phyloP scores from a whole-genome alignment of 2,329 filamentous ascomycete genomes.

The Pseudocercospora eumusae region DNA sequence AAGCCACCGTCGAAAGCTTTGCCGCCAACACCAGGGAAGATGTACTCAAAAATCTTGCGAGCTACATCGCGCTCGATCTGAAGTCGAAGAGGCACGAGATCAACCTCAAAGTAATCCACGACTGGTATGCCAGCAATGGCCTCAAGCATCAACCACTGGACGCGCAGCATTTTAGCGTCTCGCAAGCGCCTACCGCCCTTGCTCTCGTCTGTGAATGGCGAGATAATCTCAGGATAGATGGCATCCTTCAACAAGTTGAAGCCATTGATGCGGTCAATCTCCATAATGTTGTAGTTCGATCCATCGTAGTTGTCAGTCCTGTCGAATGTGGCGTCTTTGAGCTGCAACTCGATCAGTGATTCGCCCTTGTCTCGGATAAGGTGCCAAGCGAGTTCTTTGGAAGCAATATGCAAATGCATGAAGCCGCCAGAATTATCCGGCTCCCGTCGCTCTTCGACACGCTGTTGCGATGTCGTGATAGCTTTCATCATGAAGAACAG shows the following conservation, averaged over 20 bases:
- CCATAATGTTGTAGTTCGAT: conserved; percentile 89
- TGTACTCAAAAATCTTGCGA: conserved; percentile 92
- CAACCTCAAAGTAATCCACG: conserved; percentile 95
- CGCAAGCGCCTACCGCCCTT: conserved; percentile 59
- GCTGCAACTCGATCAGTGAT: conserved; percentile 87
- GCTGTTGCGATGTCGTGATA: conserved; percentile 92
- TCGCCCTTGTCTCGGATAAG: conserved; percentile 77
- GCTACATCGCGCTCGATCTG: conserved; percentile 92
- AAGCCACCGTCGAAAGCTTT: conserved; percentile 54
- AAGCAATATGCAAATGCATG: conserved; percentile 89
- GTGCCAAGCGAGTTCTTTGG: conserved; percentile 95
- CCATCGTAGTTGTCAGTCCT: conserved; percentile 96
- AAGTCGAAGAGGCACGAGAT: conserved; percentile 87
- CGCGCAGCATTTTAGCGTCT: conserved; percentile 80
- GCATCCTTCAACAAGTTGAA: conserved; percentile 88
- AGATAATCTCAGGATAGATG: conserved; percentile 93
- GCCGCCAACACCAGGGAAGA: conserved; percentile 80
- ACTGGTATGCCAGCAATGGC: conserved; percentile 97
- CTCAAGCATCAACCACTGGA: conserved; percentile 98
- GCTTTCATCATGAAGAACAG: conserved; percentile 99
- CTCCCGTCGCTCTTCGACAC: conserved; percentile 68
- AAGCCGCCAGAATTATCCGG: conserved; percentile 72
- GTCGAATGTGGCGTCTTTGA: conserved; percentile 88
- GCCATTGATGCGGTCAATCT: conserved; percentile 83
- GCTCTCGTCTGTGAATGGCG: conserved; percentile 74